Evolutionary conservation across 495 filamentous ascomycete genomes (phyloP), one percentile per base, ranked within the genome.

Genomic region (Daldinia decipiens): DNA sequence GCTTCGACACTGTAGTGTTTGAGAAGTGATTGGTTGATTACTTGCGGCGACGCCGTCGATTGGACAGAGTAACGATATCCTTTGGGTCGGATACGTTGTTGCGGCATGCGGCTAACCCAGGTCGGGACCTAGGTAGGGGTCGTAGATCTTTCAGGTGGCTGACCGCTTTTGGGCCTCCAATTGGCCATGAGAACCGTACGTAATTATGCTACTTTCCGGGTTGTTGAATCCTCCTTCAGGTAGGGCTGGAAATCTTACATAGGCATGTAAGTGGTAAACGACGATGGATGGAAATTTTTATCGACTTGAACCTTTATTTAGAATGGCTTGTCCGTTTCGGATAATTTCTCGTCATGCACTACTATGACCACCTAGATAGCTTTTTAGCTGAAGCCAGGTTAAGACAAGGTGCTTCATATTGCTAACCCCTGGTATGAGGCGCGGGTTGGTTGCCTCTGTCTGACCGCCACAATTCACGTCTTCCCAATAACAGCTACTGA

Each of bases 161-260:
- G 50, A 53, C 50, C 12, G 50, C 26, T 31, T 29, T 53, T 53
- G 50, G 24, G 50, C 50, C 26, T 53, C 50, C 50, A 53, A 53
- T 53, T 53, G 50, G 50, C 26, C 7, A 17, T 31, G 5, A 8
- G 13, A n/a, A 53, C 31, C 50, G 50, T 53, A 53, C 50, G 50
- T 53, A 53, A 53, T 53, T 11, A 12, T 31, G 5, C 12, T 31
- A 29, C 13, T 31, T 31, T 8, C 50, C 6, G 5, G 50, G 50
- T 53, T 53, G 50, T 53, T 31, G 50, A 27, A 53, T 53, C 50
- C 50, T 53, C 15, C 50, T 53, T 53, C 50, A 53, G 50, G 50
- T 53, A 53, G 50, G 50, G 27, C 50, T 53, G 27, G 24, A 27
- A 53, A 29, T n/a, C 50, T 27, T 1, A 53, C 40, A n/a, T 17